These are phyloP conservation scores for Apiospora rasikravindrae DNA, from an alignment of 2,329 filamentous ascomycete genomes.

Conservation along the genomic window DNA sequence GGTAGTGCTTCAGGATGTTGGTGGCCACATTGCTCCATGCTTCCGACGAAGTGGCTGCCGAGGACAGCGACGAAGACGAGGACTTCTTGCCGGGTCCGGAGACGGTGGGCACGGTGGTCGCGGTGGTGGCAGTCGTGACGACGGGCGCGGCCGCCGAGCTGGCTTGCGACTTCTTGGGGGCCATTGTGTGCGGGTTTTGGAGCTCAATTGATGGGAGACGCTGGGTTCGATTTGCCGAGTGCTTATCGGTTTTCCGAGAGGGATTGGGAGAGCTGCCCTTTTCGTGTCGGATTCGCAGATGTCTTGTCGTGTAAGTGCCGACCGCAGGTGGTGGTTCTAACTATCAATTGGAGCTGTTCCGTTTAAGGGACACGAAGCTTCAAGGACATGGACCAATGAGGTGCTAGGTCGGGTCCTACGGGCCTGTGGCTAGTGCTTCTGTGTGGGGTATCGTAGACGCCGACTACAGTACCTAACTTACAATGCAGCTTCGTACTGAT, in stretches of 20 bases:
- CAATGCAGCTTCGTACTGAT: background rate
- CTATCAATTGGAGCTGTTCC: background rate
- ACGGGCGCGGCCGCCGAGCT: constrained; percentile 24
- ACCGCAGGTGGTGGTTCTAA: background rate
- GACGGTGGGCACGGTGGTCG: constrained; percentile 25
- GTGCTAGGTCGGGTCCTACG: background rate
- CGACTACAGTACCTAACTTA: background rate
- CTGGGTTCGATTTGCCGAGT: background rate
- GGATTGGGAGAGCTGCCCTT: background rate
- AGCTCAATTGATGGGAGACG: background rate
- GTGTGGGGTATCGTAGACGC: background rate
- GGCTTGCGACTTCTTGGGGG: constrained; percentile 14
- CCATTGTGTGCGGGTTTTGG: background rate
- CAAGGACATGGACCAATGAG: constrained; percentile 18
- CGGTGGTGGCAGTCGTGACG: constrained; percentile 24
- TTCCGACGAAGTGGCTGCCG: background rate
- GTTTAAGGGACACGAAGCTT: constrained; percentile 19
- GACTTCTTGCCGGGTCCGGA: constrained; percentile 30
- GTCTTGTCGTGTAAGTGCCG: constrained; percentile 7
- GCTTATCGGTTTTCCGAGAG: too few species aligned
- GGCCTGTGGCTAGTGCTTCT: constrained; percentile 8
- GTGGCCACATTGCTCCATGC: constrained; percentile 65
- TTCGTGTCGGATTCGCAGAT: too few species aligned
- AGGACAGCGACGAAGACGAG: constrained; percentile 29
- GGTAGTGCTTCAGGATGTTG: constrained; percentile 79